Base-by-base conservation (phyloP, 2,329 filamentous ascomycete genomes). In the Dactylellina haptotyla region DNA sequence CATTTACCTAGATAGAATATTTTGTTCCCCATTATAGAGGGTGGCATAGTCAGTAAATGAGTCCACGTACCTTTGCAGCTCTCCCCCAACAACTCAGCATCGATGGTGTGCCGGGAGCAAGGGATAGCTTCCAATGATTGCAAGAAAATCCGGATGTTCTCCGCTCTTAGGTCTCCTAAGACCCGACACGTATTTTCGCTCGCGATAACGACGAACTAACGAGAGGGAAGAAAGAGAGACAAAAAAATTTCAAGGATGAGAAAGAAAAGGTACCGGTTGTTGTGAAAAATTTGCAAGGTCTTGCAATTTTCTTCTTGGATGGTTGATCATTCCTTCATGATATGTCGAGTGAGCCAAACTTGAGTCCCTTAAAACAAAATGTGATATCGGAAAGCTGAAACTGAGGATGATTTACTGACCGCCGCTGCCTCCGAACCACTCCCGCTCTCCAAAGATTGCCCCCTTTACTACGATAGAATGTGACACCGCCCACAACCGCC, bases 361-460 rank as follows among this genome's bases (percentile, higher is more conserved):
- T 61, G 37, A 41, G 32, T 56, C 28, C 16, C n/a, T 51, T 4
- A 8, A 23, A 46, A 9, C 12, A 65, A 58, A 66, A 62, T 73
- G 69, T 73, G 69, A 61, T 43, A 51, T 73, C 54, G 45, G n/a
- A n/a, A 61, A 62, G 37, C 20, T 43, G 25, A 48, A 58, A 43
- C 37, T 6, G 54, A 30, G 34, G 48, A 46, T 65, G 30, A 34
- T 61, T 48, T 73, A 62, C 69, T 73, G 69, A 73, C 69, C 69
- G 69, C 91, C 87, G 89, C 81, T 91, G 90, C 75, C 88, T 88
- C 80, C 89, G 88, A 71, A 94, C 86, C 64, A 92, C 85, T 75
- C 90, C 88, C 78, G 90, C 86, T 63, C 92, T 89, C 79, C 93
- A 90, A 25, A 97, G 86, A 77, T 96, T 97, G 75, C 93, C 93